Percentiles rank a stretch among this genome's conserved stretches.
Evolutionary conservation across 2,329 filamentous ascomycete species (phyloP).

Genomic region (Nemania sp.): DNA sequence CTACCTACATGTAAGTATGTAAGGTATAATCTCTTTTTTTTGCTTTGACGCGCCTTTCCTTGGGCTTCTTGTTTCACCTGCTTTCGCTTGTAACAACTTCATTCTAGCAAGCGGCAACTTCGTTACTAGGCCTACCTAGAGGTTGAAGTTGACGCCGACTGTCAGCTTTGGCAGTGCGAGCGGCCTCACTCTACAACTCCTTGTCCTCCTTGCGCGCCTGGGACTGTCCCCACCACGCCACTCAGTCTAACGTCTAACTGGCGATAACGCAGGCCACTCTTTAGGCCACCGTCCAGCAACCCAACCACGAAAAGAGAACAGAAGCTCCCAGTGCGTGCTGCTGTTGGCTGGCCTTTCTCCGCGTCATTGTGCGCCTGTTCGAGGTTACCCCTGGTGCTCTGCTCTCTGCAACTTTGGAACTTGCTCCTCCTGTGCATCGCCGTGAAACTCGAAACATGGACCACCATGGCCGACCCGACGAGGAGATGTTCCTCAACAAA

Average conservation of each 20-base stretch:
- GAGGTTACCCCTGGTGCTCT: conserved; percentile 24
- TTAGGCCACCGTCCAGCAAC: conserved; percentile 29
- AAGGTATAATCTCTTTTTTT: conserved; percentile 40
- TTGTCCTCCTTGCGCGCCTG: conserved; percentile 31
- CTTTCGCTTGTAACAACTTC: conserved; percentile 34
- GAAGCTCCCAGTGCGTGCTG: conserved; percentile 46
- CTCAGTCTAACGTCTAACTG: conserved; percentile 31
- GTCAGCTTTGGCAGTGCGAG: conserved; percentile 8
- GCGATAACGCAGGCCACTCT: conserved; percentile 41
- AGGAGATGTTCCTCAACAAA: conserved; percentile 83
- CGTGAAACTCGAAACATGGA: conserved; percentile 55
- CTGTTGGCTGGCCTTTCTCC: conserved; percentile 24
- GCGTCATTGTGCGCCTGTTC: conserved; percentile 44
- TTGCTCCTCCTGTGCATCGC: conserved; percentile 16
- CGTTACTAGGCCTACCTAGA: no score
- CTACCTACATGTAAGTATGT: conserved; percentile 19
- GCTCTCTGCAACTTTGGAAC: no score
- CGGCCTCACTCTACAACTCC: conserved; percentile 35
- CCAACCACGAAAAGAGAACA: neutral
- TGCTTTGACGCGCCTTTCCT: conserved; percentile 18
- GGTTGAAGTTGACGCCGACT: neutral
- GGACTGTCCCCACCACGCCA: conserved; percentile 46
- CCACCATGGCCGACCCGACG: conserved; percentile 75
- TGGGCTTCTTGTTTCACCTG: conserved; percentile 42
- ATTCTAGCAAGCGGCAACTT: conserved; percentile 18